Evolutionary conservation across 2,329 filamentous ascomycete genomes (phyloP).

Genomic region (Calycina marina): DNA sequence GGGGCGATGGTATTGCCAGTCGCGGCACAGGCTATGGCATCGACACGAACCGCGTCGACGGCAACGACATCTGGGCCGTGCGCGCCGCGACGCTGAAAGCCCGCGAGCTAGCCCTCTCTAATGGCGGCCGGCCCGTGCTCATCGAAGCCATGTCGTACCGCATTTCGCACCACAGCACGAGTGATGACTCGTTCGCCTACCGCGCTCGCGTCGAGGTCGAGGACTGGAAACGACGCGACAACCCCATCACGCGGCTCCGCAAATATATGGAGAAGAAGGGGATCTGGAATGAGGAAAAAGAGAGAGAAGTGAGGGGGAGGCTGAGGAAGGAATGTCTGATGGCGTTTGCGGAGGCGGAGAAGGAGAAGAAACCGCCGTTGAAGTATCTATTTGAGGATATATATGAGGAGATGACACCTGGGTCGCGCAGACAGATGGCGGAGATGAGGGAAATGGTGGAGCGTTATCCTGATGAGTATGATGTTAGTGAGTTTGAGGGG

Average conservation of each 20-base stretch:
- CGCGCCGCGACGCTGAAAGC: slow-evolving; percentile 67
- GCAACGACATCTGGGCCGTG: slow-evolving; percentile 89
- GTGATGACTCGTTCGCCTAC: slow-evolving; percentile 94
- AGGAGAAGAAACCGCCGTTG: slow-evolving; percentile 63
- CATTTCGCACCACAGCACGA: slow-evolving; percentile 94
- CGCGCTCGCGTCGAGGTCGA: slow-evolving; percentile 85
- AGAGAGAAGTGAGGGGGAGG: slow-evolving; percentile 53
- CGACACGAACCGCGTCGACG: slow-evolving; percentile 80
- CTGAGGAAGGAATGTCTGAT: slow-evolving; percentile 63
- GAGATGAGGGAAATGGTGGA: slow-evolving; percentile 66
- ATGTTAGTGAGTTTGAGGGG: slow-evolving; percentile 60
- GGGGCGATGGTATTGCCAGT: slow-evolving; percentile 80
- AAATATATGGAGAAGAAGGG: slow-evolving; percentile 82
- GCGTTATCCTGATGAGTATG: slow-evolving; percentile 85
- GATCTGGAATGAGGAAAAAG: slow-evolving; percentile 73
- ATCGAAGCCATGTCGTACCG: slow-evolving; percentile 97
- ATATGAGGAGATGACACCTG: slow-evolving; percentile 76
- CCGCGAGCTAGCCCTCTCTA: slow-evolving; percentile 43
- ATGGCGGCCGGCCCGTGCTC: slow-evolving; percentile 45
- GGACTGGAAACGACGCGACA: slow-evolving; percentile 83
- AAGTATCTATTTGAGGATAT: slow-evolving; percentile 70
- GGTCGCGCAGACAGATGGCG: slow-evolving; percentile 59
- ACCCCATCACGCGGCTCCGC: slow-evolving; percentile 68
- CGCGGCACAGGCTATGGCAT: slow-evolving; percentile 86
- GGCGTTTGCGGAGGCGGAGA: slow-evolving; percentile 74